Evolutionary conservation across 176 grass and related monocot species (phyloP).

Genomic region (Cymbopogon citratus): DNA sequence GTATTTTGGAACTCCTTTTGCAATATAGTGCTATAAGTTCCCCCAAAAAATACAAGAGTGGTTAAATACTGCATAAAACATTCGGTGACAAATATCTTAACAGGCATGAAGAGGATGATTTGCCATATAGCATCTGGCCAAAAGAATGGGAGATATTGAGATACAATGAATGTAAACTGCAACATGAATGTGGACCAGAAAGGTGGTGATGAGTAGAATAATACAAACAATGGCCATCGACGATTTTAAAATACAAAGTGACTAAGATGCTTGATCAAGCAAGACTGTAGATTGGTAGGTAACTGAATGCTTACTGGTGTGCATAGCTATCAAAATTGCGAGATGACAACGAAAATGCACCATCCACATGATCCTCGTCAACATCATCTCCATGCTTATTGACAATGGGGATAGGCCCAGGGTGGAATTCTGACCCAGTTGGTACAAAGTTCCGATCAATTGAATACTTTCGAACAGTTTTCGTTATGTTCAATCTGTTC

Average conservation of each 20-base stretch:
- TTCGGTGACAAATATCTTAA: background rate
- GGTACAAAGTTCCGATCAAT: conserved; percentile 85
- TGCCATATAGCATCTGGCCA: background rate
- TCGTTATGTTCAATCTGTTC: conserved; percentile 98
- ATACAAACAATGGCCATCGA: background rate
- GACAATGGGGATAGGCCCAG: conserved; percentile 76
- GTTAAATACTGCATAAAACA: background rate
- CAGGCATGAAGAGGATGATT: conserved; percentile 14
- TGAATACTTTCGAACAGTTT: conserved; percentile 92
- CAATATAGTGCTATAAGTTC: background rate
- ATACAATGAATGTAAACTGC: background rate
- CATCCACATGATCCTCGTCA: conserved; percentile 67
- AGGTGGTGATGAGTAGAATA: background rate
- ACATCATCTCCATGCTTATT: conserved; percentile 86
- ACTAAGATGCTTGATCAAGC: background rate
- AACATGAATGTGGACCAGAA: conserved; percentile 10
- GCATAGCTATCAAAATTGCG: conserved; percentile 80
- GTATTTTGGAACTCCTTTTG: background rate
- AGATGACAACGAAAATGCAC: conserved; percentile 58
- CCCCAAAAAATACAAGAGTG: background rate
- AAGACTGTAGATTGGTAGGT: conserved; percentile 3
- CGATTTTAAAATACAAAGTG: conserved; percentile 7
- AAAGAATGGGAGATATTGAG: background rate
- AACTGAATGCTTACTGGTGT: conserved; percentile 65
- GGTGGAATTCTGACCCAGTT: conserved; percentile 93